Evolutionary conservation across 2,329 filamentous ascomycete genomes (phyloP), one percentile per base, ranked within the genome.

Genomic region (Apiospora phragmitis): DNA sequence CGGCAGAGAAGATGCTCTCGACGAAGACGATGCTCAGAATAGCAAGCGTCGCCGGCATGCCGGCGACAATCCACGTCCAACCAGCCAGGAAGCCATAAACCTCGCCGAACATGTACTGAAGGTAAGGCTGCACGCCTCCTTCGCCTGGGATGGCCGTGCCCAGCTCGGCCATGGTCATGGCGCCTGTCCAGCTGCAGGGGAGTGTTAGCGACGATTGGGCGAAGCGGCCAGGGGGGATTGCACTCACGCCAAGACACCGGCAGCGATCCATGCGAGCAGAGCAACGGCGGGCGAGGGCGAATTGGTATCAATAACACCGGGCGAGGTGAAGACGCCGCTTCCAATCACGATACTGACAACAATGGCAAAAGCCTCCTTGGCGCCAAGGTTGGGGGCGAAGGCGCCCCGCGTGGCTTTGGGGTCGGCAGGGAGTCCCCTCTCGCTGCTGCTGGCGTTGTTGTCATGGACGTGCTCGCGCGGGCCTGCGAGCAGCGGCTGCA

Each of bases 21-120:
- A 90, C 85, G 73, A 91, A 91, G 32, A 91, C 88, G 72, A 91
- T 90, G 75, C 86, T 87, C 38, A 91, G 83, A 65, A 91, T 91
- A 12, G 89, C 89, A 71, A 91, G 83, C 0, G 89, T 90, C 0
- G 89, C 88, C 0, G 90, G 90, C 85, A 91, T 91, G 32, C 91
- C 86, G 26, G 87, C 88, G 7, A 91, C 84, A 69, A 91, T 86
- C 87, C 89, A 91, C 0, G 89, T 89, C 89, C 89, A 92, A 0
- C 89, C 88, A 7, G 88, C 88, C 6, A 91, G 77, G 74, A 91
- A 91, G n/a, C 89, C 89, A 67, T 86, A 85, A 2, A 88, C 80
- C 67, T 91, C 88, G 41, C 89, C 89, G 72, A 86, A 91, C 43
- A 91, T 86, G 76, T 89, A 85, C 73, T 85, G 84, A 8, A 92